Percentiles rank a stretch among this genome's conserved stretches.
These are phyloP conservation scores for Fusarium pseudoanthophilum DNA, from an alignment of 2,329 filamentous ascomycete species.

Conservation along the genomic window DNA sequence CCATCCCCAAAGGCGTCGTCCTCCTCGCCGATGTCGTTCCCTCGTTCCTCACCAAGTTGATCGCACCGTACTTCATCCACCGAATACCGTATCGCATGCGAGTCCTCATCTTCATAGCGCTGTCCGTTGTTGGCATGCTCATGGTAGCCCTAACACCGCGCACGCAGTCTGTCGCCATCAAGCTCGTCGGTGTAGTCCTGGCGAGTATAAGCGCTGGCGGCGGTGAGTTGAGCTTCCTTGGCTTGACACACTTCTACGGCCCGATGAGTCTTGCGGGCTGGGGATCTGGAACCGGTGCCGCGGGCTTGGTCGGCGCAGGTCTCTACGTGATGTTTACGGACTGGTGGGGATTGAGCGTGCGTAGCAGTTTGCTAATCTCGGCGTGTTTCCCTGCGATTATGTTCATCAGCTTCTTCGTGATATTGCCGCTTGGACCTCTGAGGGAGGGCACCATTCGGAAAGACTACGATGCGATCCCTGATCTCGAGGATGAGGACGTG, in stretches of 20 bases:
- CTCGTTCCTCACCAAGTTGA: constrained; percentile 86
- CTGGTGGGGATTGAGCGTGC: constrained; percentile 78
- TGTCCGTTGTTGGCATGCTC: constrained; percentile 89
- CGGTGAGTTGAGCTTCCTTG: constrained; percentile 91
- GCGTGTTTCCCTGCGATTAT: constrained; percentile 84
- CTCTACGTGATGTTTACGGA: constrained; percentile 89
- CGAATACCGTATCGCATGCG: constrained; percentile 81
- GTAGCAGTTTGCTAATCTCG: constrained; percentile 78
- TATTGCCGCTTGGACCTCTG: constrained; percentile 78
- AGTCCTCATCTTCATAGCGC: constrained; percentile 76
- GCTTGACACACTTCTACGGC: constrained; percentile 93
- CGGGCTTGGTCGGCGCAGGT: constrained; percentile 86
- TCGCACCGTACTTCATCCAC: constrained; percentile 95
- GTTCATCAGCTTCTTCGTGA: constrained; percentile 84
- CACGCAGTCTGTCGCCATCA: constrained; percentile 72
- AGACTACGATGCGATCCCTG: constrained; percentile 66
- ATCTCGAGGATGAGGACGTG: constrained; percentile 52
- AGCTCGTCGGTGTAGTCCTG: constrained; percentile 84
- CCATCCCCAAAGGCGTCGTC: constrained; percentile 90
- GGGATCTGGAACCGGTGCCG: constrained; percentile 92
- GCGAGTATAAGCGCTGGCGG: constrained; percentile 87
- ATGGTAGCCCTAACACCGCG: constrained; percentile 83
- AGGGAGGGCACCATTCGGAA: constrained; percentile 55
- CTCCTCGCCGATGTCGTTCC: constrained; percentile 93
- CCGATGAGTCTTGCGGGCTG: constrained; percentile 87